A percentile compares a stretch with the other conserved stretches of the same genome.
Evolutionary conservation across 805 yeast genomes (phyloP).

Genomic region (Candida ficus): DNA sequence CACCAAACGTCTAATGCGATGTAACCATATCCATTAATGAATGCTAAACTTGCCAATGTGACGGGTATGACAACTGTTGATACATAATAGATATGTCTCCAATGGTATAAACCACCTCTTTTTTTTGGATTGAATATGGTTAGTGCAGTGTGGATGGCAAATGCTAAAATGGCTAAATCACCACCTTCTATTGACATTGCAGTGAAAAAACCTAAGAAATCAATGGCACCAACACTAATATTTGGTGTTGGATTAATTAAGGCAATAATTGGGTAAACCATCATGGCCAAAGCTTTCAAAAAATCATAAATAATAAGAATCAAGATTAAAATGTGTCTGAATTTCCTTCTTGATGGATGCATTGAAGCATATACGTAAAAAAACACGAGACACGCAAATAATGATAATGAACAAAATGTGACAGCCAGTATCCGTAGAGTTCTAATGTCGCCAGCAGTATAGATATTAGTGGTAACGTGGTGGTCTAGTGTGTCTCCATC

Average conservation of each 20-base stretch:
- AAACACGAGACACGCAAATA: conserved; percentile 51
- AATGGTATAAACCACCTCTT: conserved; percentile 65
- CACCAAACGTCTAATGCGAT: conserved; percentile 68
- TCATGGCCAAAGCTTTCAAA: conserved; percentile 61
- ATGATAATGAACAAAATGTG: conserved; percentile 45
- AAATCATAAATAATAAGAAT: conserved; percentile 69
- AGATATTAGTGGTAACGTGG: too few species aligned
- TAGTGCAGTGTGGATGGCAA: conserved; percentile 78
- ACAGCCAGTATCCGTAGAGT: too few species aligned
- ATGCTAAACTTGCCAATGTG: conserved; percentile 67
- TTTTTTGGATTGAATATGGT: conserved; percentile 62
- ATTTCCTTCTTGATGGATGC: conserved; percentile 56
- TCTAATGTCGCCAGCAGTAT: too few species aligned
- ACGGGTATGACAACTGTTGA: conserved; percentile 57
- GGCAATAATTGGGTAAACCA: conserved; percentile 64
- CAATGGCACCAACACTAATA: conserved; percentile 8
- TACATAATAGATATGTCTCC: conserved; percentile 53
- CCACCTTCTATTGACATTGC: conserved; percentile 80
- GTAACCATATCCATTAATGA: conserved; percentile 53
- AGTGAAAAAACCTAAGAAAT: conserved; percentile 63
- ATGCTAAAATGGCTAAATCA: conserved; percentile 73
- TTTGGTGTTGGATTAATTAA: conserved; percentile 38
- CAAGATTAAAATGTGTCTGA: conserved; percentile 66
- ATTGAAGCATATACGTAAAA: conserved; percentile 57
- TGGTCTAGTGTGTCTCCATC: too few species aligned